phyloP scores from a whole-genome alignment of 768 basidiomycete genomes.

The Lactifluus pinguis region DNA sequence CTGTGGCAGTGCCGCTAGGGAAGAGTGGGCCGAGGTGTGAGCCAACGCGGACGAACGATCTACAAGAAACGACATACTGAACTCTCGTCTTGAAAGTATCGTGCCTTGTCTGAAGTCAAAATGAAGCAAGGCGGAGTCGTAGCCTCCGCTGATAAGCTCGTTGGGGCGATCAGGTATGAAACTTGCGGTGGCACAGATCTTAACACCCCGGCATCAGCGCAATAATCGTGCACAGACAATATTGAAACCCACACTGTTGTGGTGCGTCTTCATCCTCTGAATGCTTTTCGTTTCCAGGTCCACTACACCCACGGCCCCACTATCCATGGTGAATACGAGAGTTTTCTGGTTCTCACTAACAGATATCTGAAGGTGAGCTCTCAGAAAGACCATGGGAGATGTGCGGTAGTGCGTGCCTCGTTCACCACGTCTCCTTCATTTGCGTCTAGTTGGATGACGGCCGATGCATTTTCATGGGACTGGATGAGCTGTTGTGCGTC shows the following conservation, averaged over 20 bases:
- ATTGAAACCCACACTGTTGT: constrained; percentile 45
- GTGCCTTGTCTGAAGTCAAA: constrained; percentile 52
- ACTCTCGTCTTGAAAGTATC: constrained; percentile 47
- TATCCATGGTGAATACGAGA: constrained; percentile 64
- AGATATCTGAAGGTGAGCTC: constrained; percentile 48
- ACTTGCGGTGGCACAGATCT: constrained; percentile 64
- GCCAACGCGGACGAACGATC: constrained; percentile 5
- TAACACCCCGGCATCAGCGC: constrained; percentile 6
- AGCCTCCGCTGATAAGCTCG: constrained; percentile 72
- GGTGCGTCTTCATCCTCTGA: constrained; percentile 50
- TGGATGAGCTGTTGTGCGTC: constrained; percentile 45
- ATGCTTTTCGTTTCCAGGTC: constrained; percentile 44
- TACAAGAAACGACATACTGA: constrained; percentile 36
- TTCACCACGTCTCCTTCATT: constrained; percentile 53
- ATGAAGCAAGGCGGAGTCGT: constrained; percentile 60
- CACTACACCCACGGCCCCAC: constrained; percentile 56
- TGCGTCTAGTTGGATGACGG: constrained; percentile 38
- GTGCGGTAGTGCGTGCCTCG: constrained; percentile 42
- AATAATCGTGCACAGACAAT: not conserved
- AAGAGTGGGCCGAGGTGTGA: too few species aligned
- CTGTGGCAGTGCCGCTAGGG: constrained; percentile 32
- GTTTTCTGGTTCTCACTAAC: constrained; percentile 42
- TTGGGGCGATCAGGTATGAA: constrained; percentile 64
- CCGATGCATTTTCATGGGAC: constrained; percentile 39
- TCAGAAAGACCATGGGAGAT: constrained; percentile 18